These are phyloP conservation scores for Ramaria rubella DNA, from an alignment of 768 basidiomycete genomes.

Conservation along the genomic window DNA sequence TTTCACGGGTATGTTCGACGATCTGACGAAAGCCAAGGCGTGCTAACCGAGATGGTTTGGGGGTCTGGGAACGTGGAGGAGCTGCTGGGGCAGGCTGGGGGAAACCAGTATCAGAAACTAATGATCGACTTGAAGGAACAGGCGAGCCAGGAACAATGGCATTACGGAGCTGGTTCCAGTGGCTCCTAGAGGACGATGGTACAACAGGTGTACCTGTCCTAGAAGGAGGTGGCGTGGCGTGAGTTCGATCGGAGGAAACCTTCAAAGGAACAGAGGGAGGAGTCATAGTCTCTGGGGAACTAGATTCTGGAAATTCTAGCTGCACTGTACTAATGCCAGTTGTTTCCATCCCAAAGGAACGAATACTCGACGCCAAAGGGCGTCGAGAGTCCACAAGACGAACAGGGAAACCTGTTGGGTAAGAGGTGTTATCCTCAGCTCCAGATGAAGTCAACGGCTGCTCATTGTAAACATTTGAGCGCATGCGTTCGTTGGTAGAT, in stretches of 20 bases:
- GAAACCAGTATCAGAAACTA: not conserved
- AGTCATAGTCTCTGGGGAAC: not conserved
- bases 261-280: not conserved
- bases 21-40: slow-evolving; percentile 55
- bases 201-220: not conserved
- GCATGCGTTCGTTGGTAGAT: not conserved
- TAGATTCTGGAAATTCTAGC: too few relatives aligned
- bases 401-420: not conserved
- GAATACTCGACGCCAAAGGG: not conserved
- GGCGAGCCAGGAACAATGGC: slow-evolving; percentile 3
- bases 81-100: not conserved
- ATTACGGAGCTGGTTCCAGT: slow-evolving; percentile 11
- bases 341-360: not conserved
- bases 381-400: not conserved
- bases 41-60: slow-evolving; percentile 44
- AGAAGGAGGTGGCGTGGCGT: not conserved
- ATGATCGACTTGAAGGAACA: not conserved
- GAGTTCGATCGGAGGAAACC: not conserved
- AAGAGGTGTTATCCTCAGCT: not conserved
- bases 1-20: slow-evolving; percentile 55
- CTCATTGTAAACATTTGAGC: not conserved
- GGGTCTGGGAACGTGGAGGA: slow-evolving; percentile 21
- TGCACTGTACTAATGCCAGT: not conserved
- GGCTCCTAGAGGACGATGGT: not conserved
- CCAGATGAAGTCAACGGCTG: not conserved